Conservation (phyloP, 2,329 filamentous ascomycete species). For the Rutstroemia sp. region DNA sequence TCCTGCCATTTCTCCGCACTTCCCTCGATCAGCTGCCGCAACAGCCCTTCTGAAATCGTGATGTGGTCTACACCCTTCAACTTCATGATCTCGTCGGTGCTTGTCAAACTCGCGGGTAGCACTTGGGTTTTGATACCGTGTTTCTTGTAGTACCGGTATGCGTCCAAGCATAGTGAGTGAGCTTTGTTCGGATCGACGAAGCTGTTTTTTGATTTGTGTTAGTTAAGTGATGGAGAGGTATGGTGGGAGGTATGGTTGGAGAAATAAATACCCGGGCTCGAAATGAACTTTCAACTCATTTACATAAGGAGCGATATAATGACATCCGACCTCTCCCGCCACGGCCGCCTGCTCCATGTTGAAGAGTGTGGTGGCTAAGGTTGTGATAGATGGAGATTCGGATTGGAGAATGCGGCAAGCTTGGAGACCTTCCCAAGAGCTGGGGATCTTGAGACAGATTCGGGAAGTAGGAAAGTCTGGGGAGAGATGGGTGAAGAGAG, state of each 20-base stretch:
- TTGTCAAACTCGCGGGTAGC: constrained; percentile 50
- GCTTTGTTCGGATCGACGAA: constrained; percentile 41
- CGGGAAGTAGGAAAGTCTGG: constrained; percentile 38
- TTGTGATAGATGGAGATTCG: constrained; percentile 43
- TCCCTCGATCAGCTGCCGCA: constrained; percentile 26
- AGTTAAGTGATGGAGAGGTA: not conserved
- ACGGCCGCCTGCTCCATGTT: constrained; percentile 52
- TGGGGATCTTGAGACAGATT: constrained; percentile 56
- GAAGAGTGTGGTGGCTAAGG: constrained; percentile 57
- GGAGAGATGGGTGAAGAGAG: constrained; percentile 39
- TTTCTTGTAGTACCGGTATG: constrained; percentile 45
- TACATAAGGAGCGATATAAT: constrained; percentile 59
- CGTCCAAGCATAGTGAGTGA: constrained; percentile 34
- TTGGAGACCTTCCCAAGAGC: constrained; percentile 55
- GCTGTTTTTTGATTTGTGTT: constrained; percentile 24
- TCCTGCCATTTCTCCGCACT: constrained; percentile 6
- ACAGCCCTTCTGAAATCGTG: constrained; percentile 47
- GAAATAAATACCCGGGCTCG: constrained; percentile 36
- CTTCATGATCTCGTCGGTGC: constrained; percentile 48
- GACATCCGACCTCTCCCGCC: constrained; percentile 49
- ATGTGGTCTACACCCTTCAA: constrained; percentile 52
- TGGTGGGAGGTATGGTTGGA: not conserved
- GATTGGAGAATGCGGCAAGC: constrained; percentile 48
- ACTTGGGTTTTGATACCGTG: constrained; percentile 40
- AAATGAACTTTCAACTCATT: constrained; percentile 59